Percentiles rank a stretch among this genome's conserved stretches.
These are phyloP conservation scores for Chytriomyces sp. DNA, from an alignment of 192 early-diverging fungal species.

Conservation along the genomic window DNA sequence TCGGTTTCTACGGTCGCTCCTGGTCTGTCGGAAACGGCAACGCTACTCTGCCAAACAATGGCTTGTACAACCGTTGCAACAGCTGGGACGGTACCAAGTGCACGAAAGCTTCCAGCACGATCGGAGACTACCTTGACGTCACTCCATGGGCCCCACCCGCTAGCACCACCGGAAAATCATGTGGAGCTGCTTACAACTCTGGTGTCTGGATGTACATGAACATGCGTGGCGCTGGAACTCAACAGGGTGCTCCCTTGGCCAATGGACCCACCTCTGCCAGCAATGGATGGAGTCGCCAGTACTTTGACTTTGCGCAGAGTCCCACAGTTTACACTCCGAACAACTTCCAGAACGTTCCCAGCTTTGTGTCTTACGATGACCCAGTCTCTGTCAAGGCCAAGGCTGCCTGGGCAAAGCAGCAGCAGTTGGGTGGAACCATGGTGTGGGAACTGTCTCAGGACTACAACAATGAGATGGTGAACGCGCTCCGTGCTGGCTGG, in stretches of 20 bases:
- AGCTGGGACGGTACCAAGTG: neutral
- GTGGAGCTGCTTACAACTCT: slow-evolving; percentile 3
- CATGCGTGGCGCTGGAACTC: slow-evolving; percentile 55
- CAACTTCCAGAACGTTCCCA: slow-evolving; percentile 46
- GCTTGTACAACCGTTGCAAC: slow-evolving; percentile 23
- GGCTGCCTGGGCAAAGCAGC: slow-evolving; percentile 58
- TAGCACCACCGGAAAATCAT: neutral
- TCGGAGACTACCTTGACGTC: slow-evolving; percentile 28
- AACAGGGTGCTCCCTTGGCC: neutral
- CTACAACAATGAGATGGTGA: slow-evolving; percentile 17
- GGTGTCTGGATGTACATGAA: slow-evolving; percentile 72
- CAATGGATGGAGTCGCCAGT: slow-evolving; percentile 62
- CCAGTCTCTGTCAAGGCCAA: slow-evolving; percentile 66
- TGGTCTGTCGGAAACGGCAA: slow-evolving; percentile 17
- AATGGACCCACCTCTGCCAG: slow-evolving; percentile 41
- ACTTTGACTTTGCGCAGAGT: slow-evolving; percentile 58
- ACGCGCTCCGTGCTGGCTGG: slow-evolving; percentile 15
- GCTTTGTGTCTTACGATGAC: slow-evolving; percentile 81
- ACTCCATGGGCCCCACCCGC: neutral
- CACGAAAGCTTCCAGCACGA: slow-evolving; percentile 2
- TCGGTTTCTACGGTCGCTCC: slow-evolving; percentile 31
- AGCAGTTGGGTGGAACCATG: slow-evolving; percentile 48
- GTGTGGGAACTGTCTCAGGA: slow-evolving; percentile 28
- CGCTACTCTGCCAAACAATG: slow-evolving; percentile 14
- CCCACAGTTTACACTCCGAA: slow-evolving; percentile 54